These are phyloP conservation scores for Aegilops speltoides DNA, from an alignment of 176 grass and related monocot genomes.

Conservation along the genomic window DNA sequence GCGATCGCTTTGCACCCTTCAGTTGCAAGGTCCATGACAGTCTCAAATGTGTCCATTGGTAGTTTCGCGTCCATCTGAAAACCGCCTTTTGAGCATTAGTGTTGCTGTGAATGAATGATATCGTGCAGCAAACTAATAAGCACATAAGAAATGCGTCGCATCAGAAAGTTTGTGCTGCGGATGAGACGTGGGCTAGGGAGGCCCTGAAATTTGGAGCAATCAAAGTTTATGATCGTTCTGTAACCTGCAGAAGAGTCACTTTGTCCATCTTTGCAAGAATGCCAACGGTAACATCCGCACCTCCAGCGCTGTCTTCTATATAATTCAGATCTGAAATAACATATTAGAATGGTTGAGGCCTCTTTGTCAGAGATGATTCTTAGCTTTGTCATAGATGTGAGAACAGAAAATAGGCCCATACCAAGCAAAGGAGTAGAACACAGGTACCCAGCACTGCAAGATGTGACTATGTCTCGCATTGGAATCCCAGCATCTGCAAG, in stretches of 20 bases:
- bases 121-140: background rate
- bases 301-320: conserved; percentile 89
- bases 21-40: conserved; percentile 83
- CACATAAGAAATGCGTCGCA: background rate
- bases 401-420: conserved; percentile 22
- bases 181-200: conserved; percentile 1
- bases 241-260: conserved; percentile 95
- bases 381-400: conserved; percentile 7
- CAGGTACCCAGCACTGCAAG: conserved; percentile 94
- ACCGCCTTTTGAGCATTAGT: conserved; percentile 21
- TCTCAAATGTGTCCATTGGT: conserved; percentile 90
- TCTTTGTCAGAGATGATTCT: background rate
- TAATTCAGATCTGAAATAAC: conserved; percentile 86
- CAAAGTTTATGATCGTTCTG: conserved; percentile 17
- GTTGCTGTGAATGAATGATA: conserved; percentile 18
- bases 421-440: conserved; percentile 90
- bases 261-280: conserved; percentile 94
- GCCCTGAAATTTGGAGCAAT: background rate
- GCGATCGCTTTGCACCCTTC: conserved; percentile 98
- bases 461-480: conserved; percentile 94
- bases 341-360: conserved; percentile 12
- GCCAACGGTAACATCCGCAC: conserved; percentile 85
- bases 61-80: conserved; percentile 93
- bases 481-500: conserved; percentile 95
- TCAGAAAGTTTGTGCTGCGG: background rate